A percentile compares a stretch with the other conserved stretches of the same genome.
Evolutionary conservation across 495 filamentous ascomycete species (phyloP).

Genomic region (Trichocladium antarcticum): DNA sequence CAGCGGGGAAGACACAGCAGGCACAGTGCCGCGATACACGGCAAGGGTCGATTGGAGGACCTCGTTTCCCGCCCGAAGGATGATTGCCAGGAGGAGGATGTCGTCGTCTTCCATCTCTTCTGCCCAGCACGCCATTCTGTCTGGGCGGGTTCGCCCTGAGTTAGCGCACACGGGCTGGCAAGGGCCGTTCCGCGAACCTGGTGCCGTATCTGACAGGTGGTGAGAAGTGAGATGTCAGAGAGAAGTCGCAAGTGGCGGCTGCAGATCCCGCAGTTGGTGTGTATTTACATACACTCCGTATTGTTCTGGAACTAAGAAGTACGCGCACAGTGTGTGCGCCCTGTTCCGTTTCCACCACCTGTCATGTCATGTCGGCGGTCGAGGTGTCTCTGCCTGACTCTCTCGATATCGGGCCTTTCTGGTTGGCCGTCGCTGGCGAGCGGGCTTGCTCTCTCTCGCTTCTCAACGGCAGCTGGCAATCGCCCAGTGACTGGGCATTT

Average conservation of each 20-base stretch:
- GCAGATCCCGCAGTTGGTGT: not conserved
- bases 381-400: no score
- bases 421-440: not conserved
- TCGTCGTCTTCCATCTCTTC: no score
- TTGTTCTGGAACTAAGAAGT: not conserved
- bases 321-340: not conserved
- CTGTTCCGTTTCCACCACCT: not conserved
- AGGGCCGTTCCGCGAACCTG: constrained; percentile 14
- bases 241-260: not conserved
- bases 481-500: no score
- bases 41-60: no score
- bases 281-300: no score
- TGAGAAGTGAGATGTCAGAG: constrained; percentile 8
- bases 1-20: no score
- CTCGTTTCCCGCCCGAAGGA: no score
- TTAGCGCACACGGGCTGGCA: constrained; percentile 4
- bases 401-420: not conserved
- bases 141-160: no score
- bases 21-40: no score
- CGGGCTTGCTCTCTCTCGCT: not conserved
- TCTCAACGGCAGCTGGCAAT: not conserved
- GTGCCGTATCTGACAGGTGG: constrained; percentile 1
- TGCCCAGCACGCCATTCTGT: no score
- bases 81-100: no score
- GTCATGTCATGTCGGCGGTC: no score